A percentile compares a stretch with the other conserved stretches of the same genome.
Evolutionary conservation across 2,329 filamentous ascomycete species (phyloP).

Genomic region (Cytospora mali): DNA sequence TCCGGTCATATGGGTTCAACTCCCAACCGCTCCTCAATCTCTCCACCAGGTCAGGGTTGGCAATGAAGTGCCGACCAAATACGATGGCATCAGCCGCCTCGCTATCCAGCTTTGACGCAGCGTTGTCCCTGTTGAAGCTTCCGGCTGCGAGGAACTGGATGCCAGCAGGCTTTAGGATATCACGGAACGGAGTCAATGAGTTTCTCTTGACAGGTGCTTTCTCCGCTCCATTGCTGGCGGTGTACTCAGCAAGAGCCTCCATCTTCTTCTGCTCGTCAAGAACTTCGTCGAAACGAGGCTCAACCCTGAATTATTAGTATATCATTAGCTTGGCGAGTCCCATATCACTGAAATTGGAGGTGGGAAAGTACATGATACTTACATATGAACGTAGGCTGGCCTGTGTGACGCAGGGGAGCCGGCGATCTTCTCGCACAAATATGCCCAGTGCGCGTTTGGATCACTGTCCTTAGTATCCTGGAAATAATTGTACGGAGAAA

Average conservation of each 20-base stretch:
- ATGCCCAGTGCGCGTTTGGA: constrained; percentile 41
- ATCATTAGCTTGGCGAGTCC: not conserved
- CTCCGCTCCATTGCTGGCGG: constrained; percentile 31
- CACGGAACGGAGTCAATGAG: constrained; percentile 45
- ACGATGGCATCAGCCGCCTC: constrained; percentile 48
- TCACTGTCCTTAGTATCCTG: constrained; percentile 34
- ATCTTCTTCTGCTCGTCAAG: constrained; percentile 49
- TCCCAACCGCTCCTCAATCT: constrained; percentile 45
- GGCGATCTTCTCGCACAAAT: constrained; percentile 40
- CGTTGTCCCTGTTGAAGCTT: constrained; percentile 44
- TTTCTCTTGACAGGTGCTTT: constrained; percentile 22
- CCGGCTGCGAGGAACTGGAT: constrained; percentile 54
- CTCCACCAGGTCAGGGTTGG: constrained; percentile 51
- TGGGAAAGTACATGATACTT: constrained; percentile 20
- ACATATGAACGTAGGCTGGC: constrained; percentile 50
- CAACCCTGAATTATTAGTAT: constrained; percentile 38
- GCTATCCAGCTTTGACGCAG: constrained; percentile 44
- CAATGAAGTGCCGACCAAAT: constrained; percentile 53
- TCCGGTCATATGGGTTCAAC: constrained; percentile 47
- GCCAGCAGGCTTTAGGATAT: constrained; percentile 42
- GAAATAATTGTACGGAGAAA: constrained; percentile 54
- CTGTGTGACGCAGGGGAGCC: constrained; percentile 38
- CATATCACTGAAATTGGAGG: too few relatives aligned
- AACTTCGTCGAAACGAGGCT: constrained; percentile 51
- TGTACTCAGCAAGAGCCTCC: constrained; percentile 38